Conservation (phyloP, 78 protist species). For the Mastigamoeba balamuthi region DNA sequence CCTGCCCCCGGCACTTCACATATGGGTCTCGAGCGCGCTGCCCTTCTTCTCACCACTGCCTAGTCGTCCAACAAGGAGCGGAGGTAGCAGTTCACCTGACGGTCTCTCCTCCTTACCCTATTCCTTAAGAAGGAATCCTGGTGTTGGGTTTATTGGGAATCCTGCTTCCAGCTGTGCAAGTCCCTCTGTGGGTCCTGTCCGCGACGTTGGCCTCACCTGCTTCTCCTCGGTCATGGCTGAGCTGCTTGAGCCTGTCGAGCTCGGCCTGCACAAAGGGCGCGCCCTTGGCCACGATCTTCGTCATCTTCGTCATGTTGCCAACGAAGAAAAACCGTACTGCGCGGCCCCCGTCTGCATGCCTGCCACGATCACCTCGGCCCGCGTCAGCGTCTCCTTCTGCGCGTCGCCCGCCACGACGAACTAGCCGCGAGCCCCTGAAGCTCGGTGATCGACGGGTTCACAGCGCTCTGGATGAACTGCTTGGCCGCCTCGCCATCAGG, state of each 20-base stretch:
- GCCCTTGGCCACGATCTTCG: not conserved
- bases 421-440: not conserved
- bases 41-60: too few species aligned
- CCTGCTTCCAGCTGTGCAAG: too few species aligned
- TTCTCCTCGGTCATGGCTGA: not conserved
- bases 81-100: too few species aligned
- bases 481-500: not conserved
- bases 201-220: too few species aligned
- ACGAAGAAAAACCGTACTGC: not conserved
- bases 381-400: not conserved
- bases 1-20: too few species aligned
- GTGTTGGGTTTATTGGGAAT: too few species aligned
- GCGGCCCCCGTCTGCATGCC: not conserved
- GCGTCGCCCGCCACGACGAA: not conserved
- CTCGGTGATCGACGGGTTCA: not conserved
- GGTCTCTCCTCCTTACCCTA: too few species aligned
- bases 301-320: not conserved
- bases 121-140: too few species aligned
- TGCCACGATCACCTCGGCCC: not conserved
- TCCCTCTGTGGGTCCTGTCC: too few species aligned
- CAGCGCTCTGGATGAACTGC: not conserved
- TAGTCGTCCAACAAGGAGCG: too few species aligned
- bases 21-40: too few species aligned
- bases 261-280: not conserved
- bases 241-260: not conserved